phyloP scores from a whole-genome alignment of 345 rosid genomes.

The Salix dunnii region DNA sequence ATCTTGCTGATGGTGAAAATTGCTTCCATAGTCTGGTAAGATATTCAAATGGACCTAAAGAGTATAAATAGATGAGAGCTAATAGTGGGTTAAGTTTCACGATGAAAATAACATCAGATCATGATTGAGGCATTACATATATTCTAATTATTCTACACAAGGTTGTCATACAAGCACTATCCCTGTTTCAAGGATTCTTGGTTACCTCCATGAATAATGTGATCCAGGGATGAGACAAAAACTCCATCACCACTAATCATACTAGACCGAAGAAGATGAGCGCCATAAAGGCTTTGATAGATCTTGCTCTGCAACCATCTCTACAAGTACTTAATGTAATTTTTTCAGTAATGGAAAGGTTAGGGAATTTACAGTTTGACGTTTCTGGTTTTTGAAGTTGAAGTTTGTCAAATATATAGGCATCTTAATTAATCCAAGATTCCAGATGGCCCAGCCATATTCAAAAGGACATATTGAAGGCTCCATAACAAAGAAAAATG shows the following conservation, averaged over 20 bases:
- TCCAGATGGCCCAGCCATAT: not conserved
- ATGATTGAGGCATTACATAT: not conserved
- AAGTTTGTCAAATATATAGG: too few species aligned
- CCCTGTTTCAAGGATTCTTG: not conserved
- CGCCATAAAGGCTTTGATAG: not conserved
- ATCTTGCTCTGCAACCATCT: not conserved
- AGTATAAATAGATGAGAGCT: not conserved
- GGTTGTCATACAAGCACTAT: not conserved
- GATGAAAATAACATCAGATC: not conserved
- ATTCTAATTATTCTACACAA: not conserved
- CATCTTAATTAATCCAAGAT: not conserved
- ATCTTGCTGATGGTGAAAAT: not conserved
- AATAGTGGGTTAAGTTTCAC: not conserved
- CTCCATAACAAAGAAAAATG: not conserved
- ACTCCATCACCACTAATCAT: not conserved
- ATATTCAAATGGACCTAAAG: not conserved
- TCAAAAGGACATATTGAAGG: not conserved
- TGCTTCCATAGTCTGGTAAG: not conserved
- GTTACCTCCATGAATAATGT: too few species aligned
- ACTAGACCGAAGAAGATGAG: not conserved
- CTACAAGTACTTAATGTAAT: not conserved
- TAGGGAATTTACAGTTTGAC: not conserved
- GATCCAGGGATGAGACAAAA: not conserved
- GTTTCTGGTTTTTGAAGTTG: not conserved
- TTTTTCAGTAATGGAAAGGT: not conserved